Evolutionary conservation across 225 moss, liverwort and hornwort genomes (phyloP), one percentile per base, ranked within the genome.

Genomic region (Marchantia paleacea): DNA sequence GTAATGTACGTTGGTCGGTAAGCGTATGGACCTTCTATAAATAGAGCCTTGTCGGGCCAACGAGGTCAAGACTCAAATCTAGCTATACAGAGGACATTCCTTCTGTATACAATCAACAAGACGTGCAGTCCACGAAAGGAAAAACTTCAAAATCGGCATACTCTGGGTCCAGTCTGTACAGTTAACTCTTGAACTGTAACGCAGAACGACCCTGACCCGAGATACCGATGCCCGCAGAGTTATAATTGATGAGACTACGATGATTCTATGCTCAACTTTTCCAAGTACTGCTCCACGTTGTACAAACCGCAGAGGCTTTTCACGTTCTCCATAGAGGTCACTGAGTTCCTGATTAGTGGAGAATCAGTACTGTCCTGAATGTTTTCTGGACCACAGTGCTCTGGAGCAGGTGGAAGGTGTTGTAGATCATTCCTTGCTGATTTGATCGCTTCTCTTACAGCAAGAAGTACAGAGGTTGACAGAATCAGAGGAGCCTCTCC

Each of bases 401-500:
- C 47, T 16, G 16, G 19, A 52, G 24, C 22, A 10, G 52, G 52
- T n/a, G 58, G 20, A 24, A 75, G 39, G 10, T 84, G 83, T 29
- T 81, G 67, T 0, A 67, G 7, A 67, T 90, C 90, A 28, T 51
- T 85, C 29, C 90, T 80, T 2, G 94, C 90, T 14, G 90, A 67
- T 0, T 73, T 54, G 71, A 92, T 87, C 8, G 94, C 94, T 69
- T 83, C 82, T n/a, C 84, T 79, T 25, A 96, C 74, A 19, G 96
- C 92, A 7, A 81, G 87, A 77, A 92, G 87, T 6, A 92, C 82
- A 10, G 94, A 92, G 14, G 87, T 87, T 51, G 86, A 89, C 28
- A 96, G 74, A 58, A 94, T 52, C 0, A 90, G 29, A 28, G 94
- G 94, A 8, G 92, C 90, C 67, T 96, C 96, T 58, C 96, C 96